phyloP scores from a whole-genome alignment of 176 grass and related monocot genomes.

The Lolium multiflorum region DNA sequence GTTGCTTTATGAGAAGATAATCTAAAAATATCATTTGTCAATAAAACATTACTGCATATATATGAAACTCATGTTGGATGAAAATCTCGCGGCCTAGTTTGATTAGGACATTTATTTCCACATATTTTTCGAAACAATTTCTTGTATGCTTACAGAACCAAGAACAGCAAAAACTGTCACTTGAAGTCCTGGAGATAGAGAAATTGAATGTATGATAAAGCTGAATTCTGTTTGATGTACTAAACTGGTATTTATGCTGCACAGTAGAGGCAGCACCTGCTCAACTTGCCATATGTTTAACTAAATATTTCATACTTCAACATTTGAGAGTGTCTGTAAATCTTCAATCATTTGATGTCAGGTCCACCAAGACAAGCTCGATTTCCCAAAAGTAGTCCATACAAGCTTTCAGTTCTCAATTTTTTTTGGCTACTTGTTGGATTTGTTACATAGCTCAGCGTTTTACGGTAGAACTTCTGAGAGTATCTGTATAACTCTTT shows the following conservation, averaged over 20 bases:
- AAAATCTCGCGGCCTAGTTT: too few species aligned
- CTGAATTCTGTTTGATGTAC: background rate
- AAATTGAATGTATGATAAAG: conserved; percentile 14
- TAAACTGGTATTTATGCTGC: background rate
- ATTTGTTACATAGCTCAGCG: background rate
- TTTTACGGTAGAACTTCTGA: conserved; percentile 7
- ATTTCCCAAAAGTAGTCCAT: background rate
- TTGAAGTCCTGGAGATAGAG: background rate
- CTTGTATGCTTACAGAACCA: too few species aligned
- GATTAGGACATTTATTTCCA: too few species aligned
- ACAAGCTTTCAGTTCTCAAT: background rate
- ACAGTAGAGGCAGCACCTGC: background rate
- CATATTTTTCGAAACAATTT: too few species aligned
- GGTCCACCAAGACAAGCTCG: conserved; percentile 35
- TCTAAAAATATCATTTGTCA: background rate
- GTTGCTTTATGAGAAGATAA: conserved; percentile 1
- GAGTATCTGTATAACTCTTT: conserved; percentile 35
- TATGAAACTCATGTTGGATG: background rate
- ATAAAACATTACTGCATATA: background rate
- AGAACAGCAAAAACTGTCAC: too few species aligned
- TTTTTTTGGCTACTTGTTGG: background rate
- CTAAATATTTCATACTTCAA: background rate
- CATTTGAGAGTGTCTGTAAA: background rate
- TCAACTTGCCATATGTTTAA: too few species aligned
- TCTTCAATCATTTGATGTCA: conserved; percentile 23